Conservation (phyloP, 2,329 filamentous ascomycete species). For the Rhynchosporium secalis region DNA sequence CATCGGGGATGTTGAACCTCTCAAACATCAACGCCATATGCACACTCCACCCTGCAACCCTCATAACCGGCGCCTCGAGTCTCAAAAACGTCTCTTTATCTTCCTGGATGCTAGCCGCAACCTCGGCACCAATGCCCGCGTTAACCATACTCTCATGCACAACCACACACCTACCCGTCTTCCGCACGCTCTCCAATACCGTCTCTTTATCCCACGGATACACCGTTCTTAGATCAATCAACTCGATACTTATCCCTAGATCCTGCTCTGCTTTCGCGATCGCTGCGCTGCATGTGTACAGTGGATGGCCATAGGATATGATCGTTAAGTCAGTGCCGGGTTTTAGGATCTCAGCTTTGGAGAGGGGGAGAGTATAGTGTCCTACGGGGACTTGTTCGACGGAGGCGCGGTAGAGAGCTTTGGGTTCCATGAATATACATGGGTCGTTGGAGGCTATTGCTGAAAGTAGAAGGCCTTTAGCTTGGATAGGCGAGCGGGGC, state of each 20-base stretch:
- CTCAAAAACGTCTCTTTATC: constrained; percentile 60
- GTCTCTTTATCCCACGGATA: constrained; percentile 73
- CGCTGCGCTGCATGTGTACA: constrained; percentile 67
- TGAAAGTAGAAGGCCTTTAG: constrained; percentile 67
- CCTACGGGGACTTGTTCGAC: constrained; percentile 72
- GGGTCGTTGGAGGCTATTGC: constrained; percentile 66
- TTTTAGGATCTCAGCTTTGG: constrained; percentile 68
- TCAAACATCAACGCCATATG: constrained; percentile 68
- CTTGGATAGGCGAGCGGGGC: constrained; percentile 68
- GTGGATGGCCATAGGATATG: constrained; percentile 68
- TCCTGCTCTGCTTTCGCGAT: constrained; percentile 67
- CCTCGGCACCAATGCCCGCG: constrained; percentile 70
- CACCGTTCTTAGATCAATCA: constrained; percentile 70
- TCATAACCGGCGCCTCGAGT: constrained; percentile 68
- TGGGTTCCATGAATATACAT: constrained; percentile 75
- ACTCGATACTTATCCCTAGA: constrained; percentile 63
- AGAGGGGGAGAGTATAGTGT: constrained; percentile 65
- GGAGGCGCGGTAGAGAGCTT: constrained; percentile 70
- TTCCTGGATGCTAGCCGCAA: constrained; percentile 71
- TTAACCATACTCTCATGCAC: constrained; percentile 78
- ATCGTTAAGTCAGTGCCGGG: constrained; percentile 66
- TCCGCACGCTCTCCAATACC: constrained; percentile 65
- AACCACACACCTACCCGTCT: constrained; percentile 68
- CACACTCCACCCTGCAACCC: constrained; percentile 69
- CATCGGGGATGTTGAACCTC: constrained; percentile 66